phyloP scores from a whole-genome alignment of 352 stramenopile species.

The Elongisporangium undulatum region DNA sequence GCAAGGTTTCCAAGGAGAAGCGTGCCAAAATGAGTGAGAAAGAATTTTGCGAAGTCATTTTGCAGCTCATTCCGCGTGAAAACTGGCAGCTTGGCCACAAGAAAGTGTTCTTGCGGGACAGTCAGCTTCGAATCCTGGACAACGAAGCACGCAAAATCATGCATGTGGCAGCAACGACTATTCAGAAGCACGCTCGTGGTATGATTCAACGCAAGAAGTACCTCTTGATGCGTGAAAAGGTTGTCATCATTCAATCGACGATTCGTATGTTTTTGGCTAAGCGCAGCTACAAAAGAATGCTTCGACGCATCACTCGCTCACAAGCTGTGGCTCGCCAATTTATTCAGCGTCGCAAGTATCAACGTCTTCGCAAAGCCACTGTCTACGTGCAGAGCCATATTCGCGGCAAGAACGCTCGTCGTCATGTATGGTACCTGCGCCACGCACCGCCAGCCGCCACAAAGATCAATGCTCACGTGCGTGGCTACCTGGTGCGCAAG shows the following conservation, averaged over 20 bases:
- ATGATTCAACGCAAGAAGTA: conserved; percentile 71
- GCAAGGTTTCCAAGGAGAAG: conserved; percentile 59
- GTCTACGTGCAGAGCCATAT: conserved; percentile 72
- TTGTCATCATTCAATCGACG: conserved; percentile 64
- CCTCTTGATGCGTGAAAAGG: conserved; percentile 41
- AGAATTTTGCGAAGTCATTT: conserved; percentile 80
- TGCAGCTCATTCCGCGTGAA: conserved; percentile 70
- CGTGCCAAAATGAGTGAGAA: conserved; percentile 56
- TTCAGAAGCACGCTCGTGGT: conserved; percentile 74
- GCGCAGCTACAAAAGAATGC: conserved; percentile 42
- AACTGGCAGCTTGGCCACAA: conserved; percentile 89
- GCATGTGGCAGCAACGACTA: conserved; percentile 65
- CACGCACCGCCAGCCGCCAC: conserved; percentile 69
- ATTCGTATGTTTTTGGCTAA: conserved; percentile 68
- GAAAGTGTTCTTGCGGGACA: conserved; percentile 87
- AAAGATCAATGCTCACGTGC: conserved; percentile 74
- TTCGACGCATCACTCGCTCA: conserved; percentile 51
- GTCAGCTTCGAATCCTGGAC: conserved; percentile 75
- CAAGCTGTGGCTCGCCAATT: conserved; percentile 74
- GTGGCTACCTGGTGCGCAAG: conserved; percentile 60
- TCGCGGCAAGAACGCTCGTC: conserved; percentile 68
- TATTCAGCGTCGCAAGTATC: conserved; percentile 67
- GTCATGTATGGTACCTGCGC: conserved; percentile 65
- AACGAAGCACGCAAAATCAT: conserved; percentile 86
- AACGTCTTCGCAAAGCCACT: conserved; percentile 50